Evolutionary conservation across 805 yeast genomes (phyloP).

Genomic region (Lipomyces sp.): DNA sequence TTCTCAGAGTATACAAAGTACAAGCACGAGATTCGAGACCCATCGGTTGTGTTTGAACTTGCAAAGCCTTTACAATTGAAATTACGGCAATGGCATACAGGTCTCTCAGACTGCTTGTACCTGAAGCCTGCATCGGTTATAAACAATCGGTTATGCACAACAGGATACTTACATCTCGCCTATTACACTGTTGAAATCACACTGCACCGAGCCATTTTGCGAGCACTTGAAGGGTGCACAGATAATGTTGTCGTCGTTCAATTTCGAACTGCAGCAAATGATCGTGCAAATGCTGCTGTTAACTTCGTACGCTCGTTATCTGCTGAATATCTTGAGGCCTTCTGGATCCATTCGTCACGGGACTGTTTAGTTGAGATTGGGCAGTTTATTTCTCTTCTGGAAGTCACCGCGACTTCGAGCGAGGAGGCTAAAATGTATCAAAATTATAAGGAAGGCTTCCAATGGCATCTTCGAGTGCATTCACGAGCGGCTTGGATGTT

Average conservation of each 20-base stretch:
- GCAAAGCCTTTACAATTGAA: conserved; percentile 35
- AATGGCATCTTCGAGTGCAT: conserved; percentile 39
- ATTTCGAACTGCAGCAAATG: conserved; percentile 34
- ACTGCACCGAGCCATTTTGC: conserved; percentile 35
- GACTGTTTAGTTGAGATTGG: conserved; percentile 39
- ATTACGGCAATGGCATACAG: conserved; percentile 31
- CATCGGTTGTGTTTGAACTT: conserved; percentile 32
- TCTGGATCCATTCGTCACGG: conserved; percentile 40
- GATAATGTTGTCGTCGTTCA: conserved; percentile 20
- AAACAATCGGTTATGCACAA: conserved; percentile 30
- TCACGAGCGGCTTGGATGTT: conserved; percentile 39
- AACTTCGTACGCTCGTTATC: conserved; percentile 37
- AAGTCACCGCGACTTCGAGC: conserved; percentile 33
- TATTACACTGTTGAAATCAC: conserved; percentile 34
- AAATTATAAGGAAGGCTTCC: conserved; percentile 30
- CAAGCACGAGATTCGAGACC: conserved; percentile 32
- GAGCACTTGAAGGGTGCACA: conserved; percentile 34
- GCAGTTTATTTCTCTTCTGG: conserved; percentile 39
- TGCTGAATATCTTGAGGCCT: conserved; percentile 40
- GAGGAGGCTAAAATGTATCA: conserved; percentile 29
- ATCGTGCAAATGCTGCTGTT: conserved; percentile 38
- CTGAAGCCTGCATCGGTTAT: conserved; percentile 27
- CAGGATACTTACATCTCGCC: conserved; percentile 37
- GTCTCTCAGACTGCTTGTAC: conserved; percentile 33
- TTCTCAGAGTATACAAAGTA: conserved; percentile 35